Evolutionary conservation across 177 flowering plant genomes (phyloP).

Genomic region (Vitis hybrid): DNA sequence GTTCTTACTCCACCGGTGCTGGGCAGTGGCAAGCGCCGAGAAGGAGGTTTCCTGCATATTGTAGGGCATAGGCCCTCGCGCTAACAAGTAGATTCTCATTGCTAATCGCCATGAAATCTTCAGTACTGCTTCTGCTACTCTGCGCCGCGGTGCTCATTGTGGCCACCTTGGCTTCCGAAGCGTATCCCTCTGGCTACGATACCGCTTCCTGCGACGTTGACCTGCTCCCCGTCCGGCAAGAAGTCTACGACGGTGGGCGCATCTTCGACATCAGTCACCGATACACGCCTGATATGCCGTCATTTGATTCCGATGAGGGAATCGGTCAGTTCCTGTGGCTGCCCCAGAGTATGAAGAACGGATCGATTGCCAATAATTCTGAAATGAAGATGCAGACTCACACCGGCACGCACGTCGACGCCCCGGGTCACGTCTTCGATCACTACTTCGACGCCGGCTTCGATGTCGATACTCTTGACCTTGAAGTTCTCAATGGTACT

Average conservation of each 20-base stretch:
- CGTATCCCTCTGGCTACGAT: slow-evolving; percentile 5
- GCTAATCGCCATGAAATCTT: background rate
- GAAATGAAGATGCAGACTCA: slow-evolving; percentile 75
- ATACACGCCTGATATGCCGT: slow-evolving; percentile 50
- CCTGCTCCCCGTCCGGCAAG: slow-evolving; percentile 38
- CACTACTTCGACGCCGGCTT: slow-evolving; percentile 84
- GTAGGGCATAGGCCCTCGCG: background rate
- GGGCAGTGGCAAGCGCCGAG: no score
- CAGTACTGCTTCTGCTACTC: background rate
- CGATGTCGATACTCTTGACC: slow-evolving; percentile 85
- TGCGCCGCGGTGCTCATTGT: slow-evolving; percentile 17
- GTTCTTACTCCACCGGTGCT: no score
- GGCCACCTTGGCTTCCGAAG: slow-evolving; percentile 10
- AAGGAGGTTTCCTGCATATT: no score
- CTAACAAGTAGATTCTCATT: background rate
- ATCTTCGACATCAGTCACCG: slow-evolving; percentile 73
- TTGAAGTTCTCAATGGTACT: slow-evolving; percentile 73
- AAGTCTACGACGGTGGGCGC: slow-evolving; percentile 63
- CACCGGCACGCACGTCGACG: slow-evolving; percentile 87
- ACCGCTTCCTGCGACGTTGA: slow-evolving; percentile 11
- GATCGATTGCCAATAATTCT: slow-evolving; percentile 69
- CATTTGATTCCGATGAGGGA: slow-evolving; percentile 47
- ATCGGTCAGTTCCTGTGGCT: slow-evolving; percentile 73
- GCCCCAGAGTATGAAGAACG: slow-evolving; percentile 69
- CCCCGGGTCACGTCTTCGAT: slow-evolving; percentile 82